Percentiles rank a stretch among this genome's conserved stretches.
These are phyloP conservation scores for Leccinum boreale DNA, from an alignment of 768 basidiomycete genomes.

Conservation along the genomic window DNA sequence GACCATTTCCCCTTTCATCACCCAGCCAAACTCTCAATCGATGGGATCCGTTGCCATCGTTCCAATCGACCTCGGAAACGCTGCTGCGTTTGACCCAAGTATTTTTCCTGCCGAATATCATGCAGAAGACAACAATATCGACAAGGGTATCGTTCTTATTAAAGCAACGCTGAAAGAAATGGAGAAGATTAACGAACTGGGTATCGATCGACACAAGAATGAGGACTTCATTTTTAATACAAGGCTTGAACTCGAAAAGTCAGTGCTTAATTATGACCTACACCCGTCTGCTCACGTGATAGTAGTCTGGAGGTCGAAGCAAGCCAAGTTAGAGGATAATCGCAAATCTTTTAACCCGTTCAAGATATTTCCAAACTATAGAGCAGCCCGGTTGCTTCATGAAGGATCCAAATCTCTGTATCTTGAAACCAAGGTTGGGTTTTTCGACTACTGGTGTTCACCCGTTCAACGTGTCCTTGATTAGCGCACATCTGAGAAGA, in stretches of 20 bases:
- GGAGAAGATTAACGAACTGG: background rate
- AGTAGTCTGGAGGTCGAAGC: background rate
- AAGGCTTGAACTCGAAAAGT: background rate
- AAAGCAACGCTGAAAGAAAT: slow-evolving; percentile 8
- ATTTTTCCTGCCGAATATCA: background rate
- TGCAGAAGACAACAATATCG: background rate
- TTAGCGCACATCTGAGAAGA: slow-evolving; percentile 9
- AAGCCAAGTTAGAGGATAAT: background rate
- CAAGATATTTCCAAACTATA: background rate
- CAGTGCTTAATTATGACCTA: background rate
- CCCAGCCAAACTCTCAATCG: background rate
- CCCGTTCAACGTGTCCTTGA: too few relatives aligned
- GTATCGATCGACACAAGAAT: background rate
- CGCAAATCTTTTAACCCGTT: slow-evolving; percentile 3
- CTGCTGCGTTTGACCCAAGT: background rate
- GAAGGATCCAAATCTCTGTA: background rate
- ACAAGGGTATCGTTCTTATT: slow-evolving; percentile 1
- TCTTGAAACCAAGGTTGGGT: background rate
- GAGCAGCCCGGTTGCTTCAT: background rate
- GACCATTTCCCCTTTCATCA: background rate
- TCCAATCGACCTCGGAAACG: background rate
- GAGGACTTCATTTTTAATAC: background rate
- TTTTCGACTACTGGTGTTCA: background rate
- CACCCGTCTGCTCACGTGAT: background rate
- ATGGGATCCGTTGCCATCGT: background rate